phyloP scores from a whole-genome alignment of 192 early-diverging fungal genomes.

The Coemansia sp. region DNA sequence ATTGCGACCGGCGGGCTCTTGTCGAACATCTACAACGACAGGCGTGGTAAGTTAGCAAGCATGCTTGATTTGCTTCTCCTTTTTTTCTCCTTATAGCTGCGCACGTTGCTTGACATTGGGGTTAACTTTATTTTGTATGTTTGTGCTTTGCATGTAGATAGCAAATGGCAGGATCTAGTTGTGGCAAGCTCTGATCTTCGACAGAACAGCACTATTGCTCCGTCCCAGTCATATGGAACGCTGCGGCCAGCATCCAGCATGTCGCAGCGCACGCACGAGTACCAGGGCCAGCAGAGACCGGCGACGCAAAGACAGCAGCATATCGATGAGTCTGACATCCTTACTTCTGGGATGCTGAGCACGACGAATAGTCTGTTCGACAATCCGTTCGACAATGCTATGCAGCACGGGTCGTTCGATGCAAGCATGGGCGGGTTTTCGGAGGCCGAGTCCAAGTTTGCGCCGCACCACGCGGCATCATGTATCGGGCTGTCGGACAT shows the following conservation, averaged over 20 bases:
- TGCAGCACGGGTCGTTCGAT: neutral
- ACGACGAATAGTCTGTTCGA: conserved; percentile 15
- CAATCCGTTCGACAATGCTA: neutral
- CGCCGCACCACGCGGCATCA: too few relatives aligned
- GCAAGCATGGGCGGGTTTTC: too few relatives aligned
- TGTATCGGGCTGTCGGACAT: too few relatives aligned
- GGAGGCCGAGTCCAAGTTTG: too few relatives aligned
- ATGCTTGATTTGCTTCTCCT: neutral
- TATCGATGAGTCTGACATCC: conserved; percentile 1
- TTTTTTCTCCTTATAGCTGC: too few relatives aligned
- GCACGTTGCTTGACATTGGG: too few relatives aligned
- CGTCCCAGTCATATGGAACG: conserved; percentile 4
- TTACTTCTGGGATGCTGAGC: conserved; percentile 7
- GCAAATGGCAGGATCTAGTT: conserved; percentile 25
- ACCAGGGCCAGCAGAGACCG: neutral
- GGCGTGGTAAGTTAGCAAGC: conserved; percentile 20
- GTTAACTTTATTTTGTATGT: neutral
- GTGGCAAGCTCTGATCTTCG: neutral
- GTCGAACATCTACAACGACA: conserved; percentile 20
- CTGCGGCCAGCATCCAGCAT: conserved; percentile 12
- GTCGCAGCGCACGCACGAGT: conserved; percentile 10
- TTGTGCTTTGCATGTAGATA: conserved; percentile 35
- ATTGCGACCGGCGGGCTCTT: neutral
- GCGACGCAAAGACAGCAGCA: neutral
- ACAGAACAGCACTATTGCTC: neutral